These are phyloP conservation scores for Pilaira anomala DNA, from an alignment of 192 early-diverging fungal genomes.

Conservation along the genomic window DNA sequence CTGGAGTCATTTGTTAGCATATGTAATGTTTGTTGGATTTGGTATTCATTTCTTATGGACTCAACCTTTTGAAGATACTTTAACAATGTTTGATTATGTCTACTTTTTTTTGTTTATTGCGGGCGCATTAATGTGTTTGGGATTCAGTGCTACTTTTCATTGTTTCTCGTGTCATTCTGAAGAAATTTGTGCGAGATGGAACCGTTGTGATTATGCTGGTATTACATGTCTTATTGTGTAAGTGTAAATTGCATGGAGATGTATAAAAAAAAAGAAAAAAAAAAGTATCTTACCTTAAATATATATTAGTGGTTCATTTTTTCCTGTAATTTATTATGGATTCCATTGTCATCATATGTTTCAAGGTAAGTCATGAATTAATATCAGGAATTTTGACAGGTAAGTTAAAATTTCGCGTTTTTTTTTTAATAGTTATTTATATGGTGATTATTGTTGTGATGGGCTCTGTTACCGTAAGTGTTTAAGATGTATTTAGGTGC, in stretches of 20 bases:
- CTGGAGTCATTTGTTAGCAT: constrained; percentile 80
- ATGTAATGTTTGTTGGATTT: constrained; percentile 52
- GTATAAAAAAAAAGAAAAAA: not conserved
- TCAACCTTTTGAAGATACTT: constrained; percentile 37
- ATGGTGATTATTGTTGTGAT: constrained; percentile 43
- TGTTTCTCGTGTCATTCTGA: constrained; percentile 83
- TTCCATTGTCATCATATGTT: constrained; percentile 17
- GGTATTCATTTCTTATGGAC: constrained; percentile 47
- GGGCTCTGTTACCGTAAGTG: constrained; percentile 57
- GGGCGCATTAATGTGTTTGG: constrained; percentile 76
- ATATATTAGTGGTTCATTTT: constrained; percentile 26
- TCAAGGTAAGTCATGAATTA: not conserved
- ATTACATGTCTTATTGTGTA: constrained; percentile 80
- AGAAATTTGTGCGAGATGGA: constrained; percentile 66
- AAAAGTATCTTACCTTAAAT: not conserved
- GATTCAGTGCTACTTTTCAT: constrained; percentile 77
- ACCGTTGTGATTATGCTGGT: constrained; percentile 90
- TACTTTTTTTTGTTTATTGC: constrained; percentile 74
- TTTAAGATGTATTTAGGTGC: not conserved
- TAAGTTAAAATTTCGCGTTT: not conserved
- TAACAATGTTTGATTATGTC: constrained; percentile 59
- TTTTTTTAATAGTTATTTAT: constrained; percentile 20
- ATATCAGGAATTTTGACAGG: not conserved
- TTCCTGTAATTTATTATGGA: constrained; percentile 28
- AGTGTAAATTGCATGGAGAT: constrained; percentile 19